A percentile compares a stretch with the other conserved stretches of the same genome.
Evolutionary conservation across 306 rosid species (phyloP).

Genomic region (Castanea sativa): DNA sequence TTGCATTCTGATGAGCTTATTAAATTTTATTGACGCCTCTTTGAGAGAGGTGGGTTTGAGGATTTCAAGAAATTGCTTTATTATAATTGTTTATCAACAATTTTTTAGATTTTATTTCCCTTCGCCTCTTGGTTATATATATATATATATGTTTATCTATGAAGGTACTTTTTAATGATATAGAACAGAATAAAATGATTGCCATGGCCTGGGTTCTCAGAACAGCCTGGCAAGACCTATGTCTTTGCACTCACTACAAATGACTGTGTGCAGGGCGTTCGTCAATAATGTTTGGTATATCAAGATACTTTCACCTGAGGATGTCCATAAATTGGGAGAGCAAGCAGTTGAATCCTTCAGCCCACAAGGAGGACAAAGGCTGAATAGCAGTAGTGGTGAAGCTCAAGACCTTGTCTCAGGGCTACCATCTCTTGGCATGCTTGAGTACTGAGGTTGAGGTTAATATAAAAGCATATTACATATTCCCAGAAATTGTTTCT

Average conservation of each 20-base stretch:
- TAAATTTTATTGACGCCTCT: neutral
- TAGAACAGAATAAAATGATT: neutral
- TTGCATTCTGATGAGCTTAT: neutral
- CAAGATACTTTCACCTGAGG: slow-evolving; percentile 87
- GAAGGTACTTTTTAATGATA: too few species aligned
- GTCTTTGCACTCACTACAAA: slow-evolving; percentile 14
- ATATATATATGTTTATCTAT: too few species aligned
- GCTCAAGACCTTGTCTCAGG: slow-evolving; percentile 55
- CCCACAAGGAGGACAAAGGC: slow-evolving; percentile 58
- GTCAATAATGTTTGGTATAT: slow-evolving; percentile 88
- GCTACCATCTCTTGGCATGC: slow-evolving; percentile 58
- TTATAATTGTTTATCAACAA: too few species aligned
- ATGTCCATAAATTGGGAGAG: slow-evolving; percentile 79
- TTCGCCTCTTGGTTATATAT: too few species aligned
- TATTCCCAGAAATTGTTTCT: slow-evolving; percentile 2
- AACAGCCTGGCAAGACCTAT: slow-evolving; percentile 10
- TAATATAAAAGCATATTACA: slow-evolving; percentile 9
- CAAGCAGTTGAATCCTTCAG: slow-evolving; percentile 57
- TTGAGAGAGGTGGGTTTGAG: too few species aligned
- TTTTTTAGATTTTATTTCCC: too few species aligned
- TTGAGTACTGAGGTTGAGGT: slow-evolving; percentile 43
- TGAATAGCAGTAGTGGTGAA: slow-evolving; percentile 39
- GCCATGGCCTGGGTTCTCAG: neutral
- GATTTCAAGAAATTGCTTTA: too few species aligned
- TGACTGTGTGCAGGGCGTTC: slow-evolving; percentile 59